A percentile compares a stretch with the other conserved stretches of the same genome.
phyloP scores from a whole-genome alignment of 129 eudicot genomes.

The Mikania micrantha region DNA sequence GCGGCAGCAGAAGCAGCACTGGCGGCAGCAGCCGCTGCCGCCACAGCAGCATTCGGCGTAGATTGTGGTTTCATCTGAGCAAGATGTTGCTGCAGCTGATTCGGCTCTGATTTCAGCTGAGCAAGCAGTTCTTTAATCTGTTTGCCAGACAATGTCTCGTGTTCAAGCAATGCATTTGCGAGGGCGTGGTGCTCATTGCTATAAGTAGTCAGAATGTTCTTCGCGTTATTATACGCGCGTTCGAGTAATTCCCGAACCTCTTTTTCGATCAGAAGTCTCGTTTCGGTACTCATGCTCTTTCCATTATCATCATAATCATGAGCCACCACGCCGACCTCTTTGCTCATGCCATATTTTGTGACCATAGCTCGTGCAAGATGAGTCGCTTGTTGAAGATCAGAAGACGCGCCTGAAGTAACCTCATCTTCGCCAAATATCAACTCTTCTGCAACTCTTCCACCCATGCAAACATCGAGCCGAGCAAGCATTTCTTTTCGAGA shows the following conservation, averaged over 20 bases:
- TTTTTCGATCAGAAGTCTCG: slow-evolving; percentile 67
- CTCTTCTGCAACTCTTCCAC: slow-evolving; percentile 96
- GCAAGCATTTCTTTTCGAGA: slow-evolving; percentile 96
- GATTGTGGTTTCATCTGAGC: slow-evolving; percentile 39
- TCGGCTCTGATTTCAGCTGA: slow-evolving; percentile 30
- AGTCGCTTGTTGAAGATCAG: slow-evolving; percentile 81
- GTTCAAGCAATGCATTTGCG: slow-evolving; percentile 80
- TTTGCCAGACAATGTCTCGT: slow-evolving; percentile 69
- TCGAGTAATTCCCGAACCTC: slow-evolving; percentile 73
- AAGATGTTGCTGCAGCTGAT: slow-evolving; percentile 32
- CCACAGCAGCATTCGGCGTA: slow-evolving; percentile 41
- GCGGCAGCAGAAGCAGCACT: slow-evolving; percentile 72
- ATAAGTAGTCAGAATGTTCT: slow-evolving; percentile 51
- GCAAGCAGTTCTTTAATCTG: slow-evolving; percentile 73
- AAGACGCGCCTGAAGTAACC: slow-evolving; percentile 91
- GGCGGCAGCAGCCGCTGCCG: slow-evolving; percentile 49
- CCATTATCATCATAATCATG: slow-evolving; percentile 90
- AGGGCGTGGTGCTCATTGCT: slow-evolving; percentile 70
- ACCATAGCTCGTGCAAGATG: slow-evolving; percentile 87
- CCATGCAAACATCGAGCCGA: slow-evolving; percentile 85
- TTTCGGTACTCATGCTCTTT: slow-evolving; percentile 93
- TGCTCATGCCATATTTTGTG: slow-evolving; percentile 91
- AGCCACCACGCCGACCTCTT: slow-evolving; percentile 70
- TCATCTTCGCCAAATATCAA: slow-evolving; percentile 87
- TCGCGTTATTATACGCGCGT: slow-evolving; percentile 72